Conservation (phyloP, 1,139 yeast genomes). For the Yamadazyma aaseri region DNA sequence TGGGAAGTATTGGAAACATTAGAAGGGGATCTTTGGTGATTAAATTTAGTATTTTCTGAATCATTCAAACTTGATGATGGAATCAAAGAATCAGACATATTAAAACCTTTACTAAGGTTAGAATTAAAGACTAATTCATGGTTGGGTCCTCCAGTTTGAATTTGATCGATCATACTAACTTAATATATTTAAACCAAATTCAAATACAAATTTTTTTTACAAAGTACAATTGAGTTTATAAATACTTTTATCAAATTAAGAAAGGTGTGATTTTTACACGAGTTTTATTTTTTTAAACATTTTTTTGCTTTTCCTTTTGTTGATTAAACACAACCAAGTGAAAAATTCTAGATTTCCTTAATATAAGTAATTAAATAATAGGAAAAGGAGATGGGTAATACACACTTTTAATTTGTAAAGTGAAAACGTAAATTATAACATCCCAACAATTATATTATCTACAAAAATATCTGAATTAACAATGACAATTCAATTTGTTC, state of each 20-base stretch:
- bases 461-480: too few species aligned
- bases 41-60: conserved; percentile 2
- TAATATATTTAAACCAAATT: conserved; percentile 2
- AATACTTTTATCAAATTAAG: conserved; percentile 15
- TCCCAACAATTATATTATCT: too few species aligned
- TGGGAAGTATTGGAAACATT: conserved; percentile 5
- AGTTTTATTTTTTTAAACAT: conserved; percentile 10
- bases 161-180: conserved; percentile 7
- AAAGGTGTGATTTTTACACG: conserved; percentile 16
- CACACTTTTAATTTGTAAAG: conserved; percentile 1
- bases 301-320: conserved; percentile 3
- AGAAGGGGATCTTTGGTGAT: conserved; percentile 6
- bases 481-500: too few species aligned
- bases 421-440: too few species aligned
- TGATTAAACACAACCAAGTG: conserved; percentile 4
- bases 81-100: not conserved
- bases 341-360: conserved; percentile 7
- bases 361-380: not conserved
- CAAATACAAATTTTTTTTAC: conserved; percentile 1
- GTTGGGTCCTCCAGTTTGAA: conserved; percentile 8
- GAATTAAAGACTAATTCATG: conserved; percentile 3
- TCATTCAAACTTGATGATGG: conserved; percentile 6
- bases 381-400: conserved; percentile 3
- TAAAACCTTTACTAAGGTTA: too few species aligned
- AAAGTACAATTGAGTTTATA: conserved; percentile 11